Evolutionary conservation across 2,329 filamentous ascomycete genomes (phyloP).

Genomic region (Dactylella cylindrospora): DNA sequence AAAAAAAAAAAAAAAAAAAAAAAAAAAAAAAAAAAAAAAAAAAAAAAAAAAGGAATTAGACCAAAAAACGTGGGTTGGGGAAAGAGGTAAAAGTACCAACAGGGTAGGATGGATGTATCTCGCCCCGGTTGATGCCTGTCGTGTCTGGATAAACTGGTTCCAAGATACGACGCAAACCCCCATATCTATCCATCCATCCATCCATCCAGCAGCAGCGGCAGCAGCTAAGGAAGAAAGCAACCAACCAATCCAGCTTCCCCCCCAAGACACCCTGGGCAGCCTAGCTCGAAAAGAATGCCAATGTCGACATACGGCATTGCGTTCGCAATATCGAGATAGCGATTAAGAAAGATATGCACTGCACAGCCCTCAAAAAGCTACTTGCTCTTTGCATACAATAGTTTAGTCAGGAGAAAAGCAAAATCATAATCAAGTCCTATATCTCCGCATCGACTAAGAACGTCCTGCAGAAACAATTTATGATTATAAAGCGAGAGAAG

Average conservation of each 20-base stretch:
- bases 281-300: too few species aligned
- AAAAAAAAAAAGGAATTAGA: constrained; percentile 1
- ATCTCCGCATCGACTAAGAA: too few species aligned
- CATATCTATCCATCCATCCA: constrained; percentile 10
- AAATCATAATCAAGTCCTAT: too few species aligned
- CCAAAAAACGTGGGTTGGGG: constrained; percentile 30
- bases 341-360: constrained; percentile 1
- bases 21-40: constrained; percentile 12
- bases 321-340: too few species aligned
- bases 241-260: background rate
- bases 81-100: constrained; percentile 3
- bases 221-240: background rate
- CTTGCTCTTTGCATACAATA: too few species aligned
- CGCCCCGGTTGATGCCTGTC: background rate
- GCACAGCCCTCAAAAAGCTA: constrained; percentile 1
- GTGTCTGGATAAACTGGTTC: constrained; percentile 11
- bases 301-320: too few species aligned
- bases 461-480: too few species aligned
- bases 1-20: too few species aligned
- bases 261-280: background rate
- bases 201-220: constrained; percentile 17
- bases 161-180: constrained; percentile 19
- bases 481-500: too few species aligned
- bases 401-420: too few species aligned
- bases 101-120: too few species aligned